Conservation (phyloP, 2,329 filamentous ascomycete genomes). For the Colletotrichum liriopes region DNA sequence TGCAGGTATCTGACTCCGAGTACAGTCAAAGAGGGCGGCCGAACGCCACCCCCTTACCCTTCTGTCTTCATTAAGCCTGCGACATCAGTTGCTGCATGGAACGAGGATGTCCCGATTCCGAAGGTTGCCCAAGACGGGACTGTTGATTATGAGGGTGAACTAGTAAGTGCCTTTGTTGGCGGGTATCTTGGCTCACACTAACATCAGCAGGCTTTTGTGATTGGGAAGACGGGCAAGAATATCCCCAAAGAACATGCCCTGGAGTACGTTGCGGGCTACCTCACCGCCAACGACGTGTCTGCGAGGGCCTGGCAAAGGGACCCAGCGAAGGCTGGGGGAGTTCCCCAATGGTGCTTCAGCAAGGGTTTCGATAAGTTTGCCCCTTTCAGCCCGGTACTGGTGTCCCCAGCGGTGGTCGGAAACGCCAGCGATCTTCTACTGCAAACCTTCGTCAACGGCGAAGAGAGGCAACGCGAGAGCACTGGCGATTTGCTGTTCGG, state of each 20-base stretch:
- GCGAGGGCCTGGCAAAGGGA: conserved; percentile 68
- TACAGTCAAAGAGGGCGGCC: conserved; percentile 66
- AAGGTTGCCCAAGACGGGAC: conserved; percentile 62
- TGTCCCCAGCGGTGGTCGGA: conserved; percentile 50
- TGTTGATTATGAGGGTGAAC: conserved; percentile 67
- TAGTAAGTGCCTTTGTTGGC: conserved; percentile 48
- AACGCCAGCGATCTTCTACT: conserved; percentile 50
- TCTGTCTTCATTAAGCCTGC: conserved; percentile 68
- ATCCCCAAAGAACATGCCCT: conserved; percentile 62
- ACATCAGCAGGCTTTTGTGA: conserved; percentile 59
- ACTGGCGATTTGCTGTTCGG: conserved; percentile 66
- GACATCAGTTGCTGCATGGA: conserved; percentile 55
- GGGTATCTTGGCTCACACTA: not conserved
- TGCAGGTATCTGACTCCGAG: not conserved
- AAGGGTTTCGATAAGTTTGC: conserved; percentile 71
- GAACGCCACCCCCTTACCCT: conserved; percentile 65
- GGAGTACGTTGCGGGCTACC: conserved; percentile 63
- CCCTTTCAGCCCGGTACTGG: conserved; percentile 66
- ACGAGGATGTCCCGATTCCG: conserved; percentile 60
- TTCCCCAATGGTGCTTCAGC: conserved; percentile 69
- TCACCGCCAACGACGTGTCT: conserved; percentile 68
- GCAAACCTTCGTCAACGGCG: conserved; percentile 64
- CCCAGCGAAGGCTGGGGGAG: conserved; percentile 57
- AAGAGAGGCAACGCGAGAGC: conserved; percentile 64
- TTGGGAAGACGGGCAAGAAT: conserved; percentile 68